phyloP scores from a whole-genome alignment of 257 asterid genomes.

The Linderniella brevidens region DNA sequence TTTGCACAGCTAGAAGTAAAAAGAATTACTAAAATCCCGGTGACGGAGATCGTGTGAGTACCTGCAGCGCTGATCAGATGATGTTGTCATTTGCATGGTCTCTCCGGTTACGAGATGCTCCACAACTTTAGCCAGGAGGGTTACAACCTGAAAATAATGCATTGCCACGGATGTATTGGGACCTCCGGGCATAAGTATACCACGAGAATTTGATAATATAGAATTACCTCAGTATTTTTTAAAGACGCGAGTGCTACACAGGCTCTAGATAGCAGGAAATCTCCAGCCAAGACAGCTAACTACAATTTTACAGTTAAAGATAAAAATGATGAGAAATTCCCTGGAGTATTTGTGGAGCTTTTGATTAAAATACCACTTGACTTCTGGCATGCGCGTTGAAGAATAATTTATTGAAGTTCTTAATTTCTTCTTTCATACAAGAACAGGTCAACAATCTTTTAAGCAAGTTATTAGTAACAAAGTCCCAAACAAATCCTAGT shows the following conservation, averaged over 20 bases:
- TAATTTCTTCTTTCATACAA: no score
- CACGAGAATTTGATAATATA: no score
- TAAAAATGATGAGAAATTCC: not conserved
- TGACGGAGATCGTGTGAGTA: constrained; percentile 10
- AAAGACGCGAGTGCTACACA: constrained; percentile 94
- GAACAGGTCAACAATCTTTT: no score
- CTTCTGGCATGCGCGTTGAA: no score
- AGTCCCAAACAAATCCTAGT: no score
- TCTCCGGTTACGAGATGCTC: constrained; percentile 97
- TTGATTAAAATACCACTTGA: not conserved
- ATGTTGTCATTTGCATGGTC: constrained; percentile 89
- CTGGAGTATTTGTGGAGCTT: not conserved
- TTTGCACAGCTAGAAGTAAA: no score
- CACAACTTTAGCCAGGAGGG: constrained; percentile 78
- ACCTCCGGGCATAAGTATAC: no score
- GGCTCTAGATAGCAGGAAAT: constrained; percentile 87
- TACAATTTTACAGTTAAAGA: constrained; percentile 19
- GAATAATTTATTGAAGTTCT: no score
- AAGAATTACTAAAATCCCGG: no score
- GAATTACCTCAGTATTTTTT: constrained; percentile 67
- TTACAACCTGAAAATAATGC: constrained; percentile 44
- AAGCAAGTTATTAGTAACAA: no score
- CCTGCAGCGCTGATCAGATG: constrained; percentile 89
- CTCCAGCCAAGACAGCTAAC: constrained; percentile 94
- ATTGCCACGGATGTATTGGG: not conserved